Conservation (phyloP, 345 rosid species). For the Gossypium raimondii region DNA sequence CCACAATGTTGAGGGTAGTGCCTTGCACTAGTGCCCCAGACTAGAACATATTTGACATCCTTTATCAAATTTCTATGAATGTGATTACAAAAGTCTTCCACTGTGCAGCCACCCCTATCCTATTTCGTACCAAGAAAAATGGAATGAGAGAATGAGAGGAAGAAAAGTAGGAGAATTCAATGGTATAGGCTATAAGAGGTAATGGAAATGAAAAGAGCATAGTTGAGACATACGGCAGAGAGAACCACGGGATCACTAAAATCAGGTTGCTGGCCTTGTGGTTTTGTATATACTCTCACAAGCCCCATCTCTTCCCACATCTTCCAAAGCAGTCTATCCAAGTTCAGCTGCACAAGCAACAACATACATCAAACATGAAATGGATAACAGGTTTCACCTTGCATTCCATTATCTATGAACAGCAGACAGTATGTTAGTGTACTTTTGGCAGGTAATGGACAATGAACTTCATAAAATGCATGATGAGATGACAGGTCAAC, state of each 20-base stretch:
- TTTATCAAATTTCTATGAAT: conserved; percentile 91
- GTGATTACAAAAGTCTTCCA: conserved; percentile 95
- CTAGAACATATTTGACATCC: conserved; percentile 94
- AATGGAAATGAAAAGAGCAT: background rate
- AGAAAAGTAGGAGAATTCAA: background rate
- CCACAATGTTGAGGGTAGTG: conserved; percentile 99
- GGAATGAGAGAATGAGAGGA: background rate
- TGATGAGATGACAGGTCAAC: background rate
- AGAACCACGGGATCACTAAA: conserved; percentile 84
- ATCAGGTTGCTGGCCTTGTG: conserved; percentile 99
- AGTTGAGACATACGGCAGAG: conserved; percentile 59
- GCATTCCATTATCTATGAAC: background rate
- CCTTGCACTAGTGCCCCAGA: conserved; percentile 90
- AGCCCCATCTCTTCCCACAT: conserved; percentile 84
- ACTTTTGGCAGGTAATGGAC: background rate
- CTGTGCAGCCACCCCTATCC: conserved; percentile 95
- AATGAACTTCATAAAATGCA: background rate
- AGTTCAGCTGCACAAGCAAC: conserved; percentile 70
- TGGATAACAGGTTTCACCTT: background rate
- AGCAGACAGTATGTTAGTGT: background rate
- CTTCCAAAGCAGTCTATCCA: conserved; percentile 87
- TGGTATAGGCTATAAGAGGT: background rate
- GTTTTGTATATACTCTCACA: conserved; percentile 93
- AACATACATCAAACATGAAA: conserved; percentile 10
- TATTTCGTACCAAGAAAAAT: conserved; percentile 26